These are phyloP conservation scores for Pyrenochaeta sp. DNA, from an alignment of 2,329 filamentous ascomycete genomes.

Conservation along the genomic window DNA sequence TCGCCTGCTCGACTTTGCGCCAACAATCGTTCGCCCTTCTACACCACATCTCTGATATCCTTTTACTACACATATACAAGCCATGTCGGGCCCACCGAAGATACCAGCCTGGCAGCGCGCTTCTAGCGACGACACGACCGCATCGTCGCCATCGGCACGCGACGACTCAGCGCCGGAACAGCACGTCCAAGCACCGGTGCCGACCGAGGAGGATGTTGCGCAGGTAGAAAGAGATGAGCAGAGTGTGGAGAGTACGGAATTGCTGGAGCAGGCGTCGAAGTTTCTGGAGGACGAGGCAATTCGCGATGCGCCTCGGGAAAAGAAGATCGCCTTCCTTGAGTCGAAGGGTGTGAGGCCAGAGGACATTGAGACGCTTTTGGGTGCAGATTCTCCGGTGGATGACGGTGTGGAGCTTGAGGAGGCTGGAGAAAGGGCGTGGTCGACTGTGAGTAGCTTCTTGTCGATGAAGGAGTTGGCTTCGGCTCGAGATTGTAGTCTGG, in stretches of 20 bases:
- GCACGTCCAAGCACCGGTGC: conserved; percentile 21
- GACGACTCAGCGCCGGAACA: conserved; percentile 22
- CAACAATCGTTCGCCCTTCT: conserved; percentile 4
- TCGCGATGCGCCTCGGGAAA: conserved; percentile 70
- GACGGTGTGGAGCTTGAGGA: conserved; percentile 22
- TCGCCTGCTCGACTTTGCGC: conserved; percentile 3
- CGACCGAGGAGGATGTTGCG: conserved; percentile 13
- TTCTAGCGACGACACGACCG: conserved; percentile 12
- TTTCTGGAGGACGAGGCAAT: conserved; percentile 82
- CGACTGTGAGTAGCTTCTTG: conserved; percentile 38
- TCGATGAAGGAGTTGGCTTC: not conserved
- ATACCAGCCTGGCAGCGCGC: conserved; percentile 49
- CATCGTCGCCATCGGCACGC: conserved; percentile 16
- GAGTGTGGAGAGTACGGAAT: conserved; percentile 7
- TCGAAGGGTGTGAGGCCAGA: conserved; percentile 74
- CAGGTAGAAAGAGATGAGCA: conserved; percentile 8
- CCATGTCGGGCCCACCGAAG: conserved; percentile 29
- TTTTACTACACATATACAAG: not conserved
- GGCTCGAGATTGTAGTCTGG: not conserved
- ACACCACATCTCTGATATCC: not conserved
- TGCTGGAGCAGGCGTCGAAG: conserved; percentile 71
- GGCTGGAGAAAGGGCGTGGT: conserved; percentile 36
- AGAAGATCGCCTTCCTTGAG: conserved; percentile 78
- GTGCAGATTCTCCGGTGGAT: conserved; percentile 26
- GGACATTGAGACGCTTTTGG: conserved; percentile 73